These are phyloP conservation scores for Melastoma malabathricum DNA, from an alignment of 345 rosid genomes.

Conservation along the genomic window DNA sequence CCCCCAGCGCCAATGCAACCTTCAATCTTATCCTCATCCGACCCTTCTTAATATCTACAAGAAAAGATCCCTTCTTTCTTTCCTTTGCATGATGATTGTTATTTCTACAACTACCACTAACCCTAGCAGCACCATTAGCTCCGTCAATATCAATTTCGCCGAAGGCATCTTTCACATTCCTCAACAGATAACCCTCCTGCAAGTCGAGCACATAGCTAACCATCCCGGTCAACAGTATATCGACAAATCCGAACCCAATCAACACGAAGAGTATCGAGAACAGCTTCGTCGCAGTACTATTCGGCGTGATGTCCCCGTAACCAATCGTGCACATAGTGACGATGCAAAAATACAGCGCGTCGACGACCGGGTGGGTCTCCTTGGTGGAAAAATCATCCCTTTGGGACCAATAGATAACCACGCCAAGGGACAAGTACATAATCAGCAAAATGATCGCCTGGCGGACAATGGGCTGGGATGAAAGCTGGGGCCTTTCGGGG, in stretches of 20 bases:
- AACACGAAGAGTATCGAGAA: slow-evolving; percentile 60
- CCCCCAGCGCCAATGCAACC: slow-evolving; percentile 56
- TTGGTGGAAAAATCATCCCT: slow-evolving; percentile 46
- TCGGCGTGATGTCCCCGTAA: slow-evolving; percentile 67
- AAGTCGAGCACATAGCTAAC: slow-evolving; percentile 53
- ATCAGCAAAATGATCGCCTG: slow-evolving; percentile 43
- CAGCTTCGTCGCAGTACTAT: slow-evolving; percentile 42
- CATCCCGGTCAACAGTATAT: slow-evolving; percentile 48
- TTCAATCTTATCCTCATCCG: slow-evolving; percentile 78
- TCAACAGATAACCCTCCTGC: slow-evolving; percentile 47
- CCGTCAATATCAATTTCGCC: too few relatives aligned
- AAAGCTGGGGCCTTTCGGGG: slow-evolving; percentile 19
- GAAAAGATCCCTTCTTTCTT: slow-evolving; percentile 18
- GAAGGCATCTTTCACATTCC: slow-evolving; percentile 12
- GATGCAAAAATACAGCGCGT: slow-evolving; percentile 67
- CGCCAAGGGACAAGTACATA: slow-evolving; percentile 48
- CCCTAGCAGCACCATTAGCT: too few relatives aligned
- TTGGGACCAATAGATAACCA: slow-evolving; percentile 42
- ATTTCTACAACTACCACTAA: too few relatives aligned
- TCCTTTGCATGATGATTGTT: slow-evolving; percentile 12
- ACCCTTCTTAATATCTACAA: slow-evolving; percentile 54
- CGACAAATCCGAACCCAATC: slow-evolving; percentile 61
- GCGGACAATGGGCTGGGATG: slow-evolving; percentile 29
- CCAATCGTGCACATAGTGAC: slow-evolving; percentile 84
- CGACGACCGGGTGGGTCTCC: slow-evolving; percentile 77